phyloP scores from a whole-genome alignment of 1,139 yeast genomes.

The Zygoascus hellenicus region DNA sequence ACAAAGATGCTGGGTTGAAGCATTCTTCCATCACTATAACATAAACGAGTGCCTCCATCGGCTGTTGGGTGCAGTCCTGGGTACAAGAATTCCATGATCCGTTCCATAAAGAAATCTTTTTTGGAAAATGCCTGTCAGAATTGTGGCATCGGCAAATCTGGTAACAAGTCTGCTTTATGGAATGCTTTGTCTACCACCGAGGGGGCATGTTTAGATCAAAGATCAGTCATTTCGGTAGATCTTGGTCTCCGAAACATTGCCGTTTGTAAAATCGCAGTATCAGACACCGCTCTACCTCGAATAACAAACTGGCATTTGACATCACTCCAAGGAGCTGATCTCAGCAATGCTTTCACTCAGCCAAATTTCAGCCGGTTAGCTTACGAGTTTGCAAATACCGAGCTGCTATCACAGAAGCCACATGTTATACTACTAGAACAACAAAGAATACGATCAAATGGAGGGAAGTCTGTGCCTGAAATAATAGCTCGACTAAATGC shows the following conservation, averaged over 20 bases:
- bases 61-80: too few relatives aligned
- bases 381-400: conserved; percentile 15
- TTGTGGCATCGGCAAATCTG: conserved; percentile 25
- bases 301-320: conserved; percentile 42
- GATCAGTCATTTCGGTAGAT: conserved; percentile 36
- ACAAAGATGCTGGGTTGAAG: too few relatives aligned
- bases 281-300: conserved; percentile 24
- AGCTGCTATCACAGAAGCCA: conserved; percentile 23
- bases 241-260: conserved; percentile 43
- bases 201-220: background rate
- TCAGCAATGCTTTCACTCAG: conserved; percentile 19
- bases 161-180: conserved; percentile 21
- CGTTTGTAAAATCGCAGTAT: conserved; percentile 28
- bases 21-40: too few relatives aligned
- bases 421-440: conserved; percentile 47
- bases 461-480: conserved; percentile 44
- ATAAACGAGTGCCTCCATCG: too few relatives aligned
- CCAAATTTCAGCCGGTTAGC: conserved; percentile 28
- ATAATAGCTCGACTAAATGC: conserved; percentile 48
- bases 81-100: background rate
- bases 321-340: conserved; percentile 34
- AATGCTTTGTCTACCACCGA: conserved; percentile 4
- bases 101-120: conserved; percentile 7
- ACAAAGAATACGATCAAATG: conserved; percentile 48
- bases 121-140: conserved; percentile 18